Evolutionary conservation across 306 rosid genomes (phyloP), one percentile per base, ranked within the genome.

Genomic region (Prunus campanulata): DNA sequence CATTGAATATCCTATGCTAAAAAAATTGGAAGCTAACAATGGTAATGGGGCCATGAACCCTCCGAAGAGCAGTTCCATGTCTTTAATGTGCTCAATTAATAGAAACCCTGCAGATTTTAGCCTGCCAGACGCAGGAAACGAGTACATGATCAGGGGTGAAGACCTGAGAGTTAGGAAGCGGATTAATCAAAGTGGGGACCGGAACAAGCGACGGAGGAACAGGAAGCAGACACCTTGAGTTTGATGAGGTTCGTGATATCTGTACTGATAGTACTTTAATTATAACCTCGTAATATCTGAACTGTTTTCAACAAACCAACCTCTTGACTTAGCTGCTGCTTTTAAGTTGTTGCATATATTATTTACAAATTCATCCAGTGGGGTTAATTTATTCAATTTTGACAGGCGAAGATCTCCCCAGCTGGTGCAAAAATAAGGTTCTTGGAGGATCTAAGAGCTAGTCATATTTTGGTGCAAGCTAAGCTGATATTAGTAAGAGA

Each of bases 51-150:
- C 86, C 74, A 51, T 80, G 68, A 29, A 77, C 84, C 88, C 83
- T 16, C 76, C 76, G 15, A 87, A 78, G 77, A 85, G 70, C 68
- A 76, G 75, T 72, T 57, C 72, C 9, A 89, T 80, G 70, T 35
- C 85, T 48, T 72, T 69, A 77, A 62, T 81, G 35, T 96, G 99
- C 80, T 46, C 69, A 64, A 61, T 85, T 60, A 96, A 96, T 80
- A 88, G 80, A 85, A 96, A 96, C 74, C 99, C 99, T n/a, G 97
- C 99, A 76, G 99, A 96, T 32, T 93, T 96, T 82, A 81, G 86
- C 80, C 22, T 75, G 61, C 96, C 90, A 2, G 96, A 81, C 63
- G 74, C 86, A 44, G 90, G 88, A 80, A 92, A 90, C 78, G 72
- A 39, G 50, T 96, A 91, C 82, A 96, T 93, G 97, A 96, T 92